These are phyloP conservation scores for Trametes hirsuta DNA, from an alignment of 1,284 basidiomycete genomes.

Conservation along the genomic window DNA sequence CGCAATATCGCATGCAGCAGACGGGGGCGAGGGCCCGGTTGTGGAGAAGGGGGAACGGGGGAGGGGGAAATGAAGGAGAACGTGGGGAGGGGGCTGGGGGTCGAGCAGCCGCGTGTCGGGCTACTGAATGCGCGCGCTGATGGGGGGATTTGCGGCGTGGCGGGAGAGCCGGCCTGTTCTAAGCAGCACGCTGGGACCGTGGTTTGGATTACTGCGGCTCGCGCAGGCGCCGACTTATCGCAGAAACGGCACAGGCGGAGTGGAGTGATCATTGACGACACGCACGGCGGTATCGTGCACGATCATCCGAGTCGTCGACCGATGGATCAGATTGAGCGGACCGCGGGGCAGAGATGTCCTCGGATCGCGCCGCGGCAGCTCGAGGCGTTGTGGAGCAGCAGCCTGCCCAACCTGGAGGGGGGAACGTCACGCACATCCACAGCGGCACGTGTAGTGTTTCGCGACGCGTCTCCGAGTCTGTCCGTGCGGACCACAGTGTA, in stretches of 20 bases:
- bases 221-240: neutral
- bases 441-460: neutral
- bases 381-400: conserved; percentile 14
- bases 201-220: too few species aligned
- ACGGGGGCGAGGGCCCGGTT: neutral
- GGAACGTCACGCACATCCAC: neutral
- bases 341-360: neutral
- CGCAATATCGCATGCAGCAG: conserved; percentile 3
- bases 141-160: conserved; percentile 21
- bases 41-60: neutral
- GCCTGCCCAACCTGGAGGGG: neutral
- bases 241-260: neutral
- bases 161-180: conserved; percentile 16
- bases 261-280: too few species aligned
- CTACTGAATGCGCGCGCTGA: conserved; percentile 7
- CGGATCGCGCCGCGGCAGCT: neutral
- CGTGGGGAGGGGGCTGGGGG: conserved; percentile 8
- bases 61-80: neutral
- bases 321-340: too few species aligned
- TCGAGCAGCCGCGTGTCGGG: conserved; percentile 20
- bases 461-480: neutral
- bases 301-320: too few species aligned
- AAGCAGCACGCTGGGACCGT: too few species aligned
- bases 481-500: neutral
- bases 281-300: too few species aligned